Evolutionary conservation across 768 basidiomycete genomes (phyloP), one percentile per base, ranked within the genome.

Genomic region (Hericium erinaceus): DNA sequence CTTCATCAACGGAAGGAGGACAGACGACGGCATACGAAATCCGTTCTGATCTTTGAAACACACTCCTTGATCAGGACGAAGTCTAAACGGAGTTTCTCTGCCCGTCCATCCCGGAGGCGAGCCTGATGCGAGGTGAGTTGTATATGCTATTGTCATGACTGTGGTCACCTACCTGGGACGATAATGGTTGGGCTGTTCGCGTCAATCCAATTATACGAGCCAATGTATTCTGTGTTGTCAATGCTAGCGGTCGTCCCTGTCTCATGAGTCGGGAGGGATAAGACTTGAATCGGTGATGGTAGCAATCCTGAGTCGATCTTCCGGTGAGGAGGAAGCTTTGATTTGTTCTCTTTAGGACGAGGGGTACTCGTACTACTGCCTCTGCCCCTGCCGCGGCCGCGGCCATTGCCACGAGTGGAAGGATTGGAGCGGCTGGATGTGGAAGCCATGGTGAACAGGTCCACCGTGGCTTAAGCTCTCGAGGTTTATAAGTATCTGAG

Each of bases 101-200:
- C 79, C 73, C 3, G 66, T 72, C 86, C 85, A 87, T 54, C 77
- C 68, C 20, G 78, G 75, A 0, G 86, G 84, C 0, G 80, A 81
- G 0, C 84, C 84, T 87, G 59, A 20, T 56, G 57, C n/a, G 84
- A 86, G 4, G 78, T 74, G 0, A 57, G 52, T 72, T 69, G 39
- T 72, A 65, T n/a, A 56, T 55, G 12, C 49, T 61, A 52, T 26
- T 53, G 39, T 64, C 48, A 38, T 69, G 70, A 62, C 83, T 80
- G 28, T 82, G 79, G 7, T 85, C 80, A 55, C 57, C 40, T 48
- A 68, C 68, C 67, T 10, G 68, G 68, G 5, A 70, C 68, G 13
- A 69, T 40, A 18, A 70, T 68, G 0, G 63, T 65, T 0, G 68
- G 66, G 18, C 54, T n/a, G 33, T 39, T n/a, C n/a, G 9, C 15